Conservation (phyloP, 2,329 filamentous ascomycete species). For the Aspergillus sp. region DNA sequence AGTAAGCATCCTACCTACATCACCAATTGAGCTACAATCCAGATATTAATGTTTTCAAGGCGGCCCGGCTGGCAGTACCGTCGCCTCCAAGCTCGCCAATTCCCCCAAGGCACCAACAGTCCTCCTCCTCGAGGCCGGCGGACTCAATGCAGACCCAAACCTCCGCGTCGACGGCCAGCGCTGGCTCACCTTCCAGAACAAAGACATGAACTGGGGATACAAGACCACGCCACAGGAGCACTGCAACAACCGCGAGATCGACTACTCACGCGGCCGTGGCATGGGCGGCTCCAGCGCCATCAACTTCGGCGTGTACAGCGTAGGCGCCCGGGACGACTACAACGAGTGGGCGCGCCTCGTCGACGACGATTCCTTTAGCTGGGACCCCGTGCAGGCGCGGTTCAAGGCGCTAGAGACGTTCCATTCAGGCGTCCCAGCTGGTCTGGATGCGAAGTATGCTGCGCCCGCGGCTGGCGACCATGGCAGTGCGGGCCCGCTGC, state of each 20-base stretch:
- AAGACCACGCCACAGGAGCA: conserved; percentile 50
- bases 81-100: conserved; percentile 55
- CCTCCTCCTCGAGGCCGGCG: conserved; percentile 63
- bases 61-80: conserved; percentile 60
- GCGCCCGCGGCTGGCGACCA: conserved; percentile 48
- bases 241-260: conserved; percentile 46
- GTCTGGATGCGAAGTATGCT: conserved; percentile 48
- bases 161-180: conserved; percentile 57
- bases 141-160: conserved; percentile 47
- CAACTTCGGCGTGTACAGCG: conserved; percentile 56
- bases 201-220: conserved; percentile 55
- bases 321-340: conserved; percentile 61
- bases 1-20: neutral
- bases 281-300: conserved; percentile 55
- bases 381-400: conserved; percentile 53
- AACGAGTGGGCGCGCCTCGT: conserved; percentile 60
- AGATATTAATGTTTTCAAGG: conserved; percentile 40
- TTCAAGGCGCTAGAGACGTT: conserved; percentile 58
- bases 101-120: conserved; percentile 51
- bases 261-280: conserved; percentile 53
- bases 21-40: no score
- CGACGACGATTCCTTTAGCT: conserved; percentile 57
- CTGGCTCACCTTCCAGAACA: conserved; percentile 53
- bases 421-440: conserved; percentile 41
- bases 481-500: conserved; percentile 50